These are phyloP conservation scores for Pleurotus djamor DNA, from an alignment of 768 basidiomycete species.

Conservation along the genomic window DNA sequence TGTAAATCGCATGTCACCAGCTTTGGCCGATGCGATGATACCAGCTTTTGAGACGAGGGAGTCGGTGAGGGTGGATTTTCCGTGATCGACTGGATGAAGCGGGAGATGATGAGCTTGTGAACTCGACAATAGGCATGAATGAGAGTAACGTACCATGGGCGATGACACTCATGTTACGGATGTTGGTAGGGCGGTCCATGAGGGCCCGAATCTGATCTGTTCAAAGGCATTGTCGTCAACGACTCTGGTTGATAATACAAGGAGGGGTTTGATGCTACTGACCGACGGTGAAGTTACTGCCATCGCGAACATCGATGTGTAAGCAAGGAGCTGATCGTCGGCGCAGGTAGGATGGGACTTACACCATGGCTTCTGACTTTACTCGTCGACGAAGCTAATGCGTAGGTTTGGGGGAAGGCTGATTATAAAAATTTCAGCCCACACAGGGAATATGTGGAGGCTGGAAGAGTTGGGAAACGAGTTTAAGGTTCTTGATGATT, in stretches of 20 bases:
- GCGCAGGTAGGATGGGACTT: slow-evolving; percentile 32
- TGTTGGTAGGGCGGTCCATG: slow-evolving; percentile 90
- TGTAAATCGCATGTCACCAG: slow-evolving; percentile 96
- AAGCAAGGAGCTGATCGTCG: slow-evolving; percentile 7
- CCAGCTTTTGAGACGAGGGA: slow-evolving; percentile 99
- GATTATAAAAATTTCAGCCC: slow-evolving; percentile 1
- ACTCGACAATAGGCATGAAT: slow-evolving; percentile 2
- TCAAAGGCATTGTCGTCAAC: slow-evolving; percentile 7
- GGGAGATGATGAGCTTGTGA: slow-evolving; percentile 6
- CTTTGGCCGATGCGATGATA: slow-evolving; percentile 94
- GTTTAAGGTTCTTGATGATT: slow-evolving; percentile 7
- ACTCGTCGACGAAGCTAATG: slow-evolving; percentile 25
- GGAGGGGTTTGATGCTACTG: slow-evolving; percentile 27
- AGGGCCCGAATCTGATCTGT: slow-evolving; percentile 84
- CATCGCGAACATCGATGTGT: slow-evolving; percentile 27
- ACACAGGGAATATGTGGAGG: slow-evolving; percentile 6
- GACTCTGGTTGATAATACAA: neutral
- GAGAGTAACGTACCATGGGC: slow-evolving; percentile 69
- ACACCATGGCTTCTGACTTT: slow-evolving; percentile 78
- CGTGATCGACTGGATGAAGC: slow-evolving; percentile 87
- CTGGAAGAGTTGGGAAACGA: neutral
- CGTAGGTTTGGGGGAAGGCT: slow-evolving; percentile 3
- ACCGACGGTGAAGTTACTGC: slow-evolving; percentile 90
- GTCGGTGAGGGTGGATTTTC: slow-evolving; percentile 99
- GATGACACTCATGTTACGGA: slow-evolving; percentile 94